Base-by-base conservation (phyloP, 768 basidiomycete species). In the Rhizopogon rudus region DNA sequence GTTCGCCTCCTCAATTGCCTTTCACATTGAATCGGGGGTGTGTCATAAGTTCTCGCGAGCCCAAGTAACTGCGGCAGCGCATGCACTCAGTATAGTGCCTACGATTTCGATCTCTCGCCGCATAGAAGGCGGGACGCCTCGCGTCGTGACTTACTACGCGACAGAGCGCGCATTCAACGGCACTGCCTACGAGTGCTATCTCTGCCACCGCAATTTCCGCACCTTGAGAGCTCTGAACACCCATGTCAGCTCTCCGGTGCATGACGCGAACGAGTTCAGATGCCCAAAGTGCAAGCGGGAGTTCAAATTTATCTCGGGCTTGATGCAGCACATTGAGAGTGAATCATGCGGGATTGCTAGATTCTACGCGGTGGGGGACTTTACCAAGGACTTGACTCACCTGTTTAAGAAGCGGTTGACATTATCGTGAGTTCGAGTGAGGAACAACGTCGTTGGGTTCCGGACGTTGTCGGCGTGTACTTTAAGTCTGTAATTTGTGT, bases 1-100 rank as follows among this genome's bases (percentile, higher is more conserved):
- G 35, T 16, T 63, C 16, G 63, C 69, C 5, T 75, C 76, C 17
- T 69, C 67, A 3, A 66, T 77, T 7, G 69, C 73, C 2, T 61
- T 65, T 10, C 77, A 78, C 57, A 63, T 77, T 52, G 77, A 77
- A 54, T 70, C 71, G 2, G 76, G 74, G 4, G 42, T 49, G 1
- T 75, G 74, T 52, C 66, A 69, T 40, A 65, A 65, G 10, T 60
- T 77, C 33, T 70, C 63, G 40, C 67, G 75, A 20, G 67, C 68
- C 44, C 67, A 74, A 28, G 70, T 78, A 52, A 77, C 73, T 1
- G 63, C 60, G 0, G 66, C 65, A 5, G 66, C 74, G 31, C 68
- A 71, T 40, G 51, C 60, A 1, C 61, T 74, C 50, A 60, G 68
- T 4, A 65, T 75, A n/a, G 57, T 63, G 14, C 69, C 72, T n/a